Percentiles rank a stretch among this genome's conserved stretches.
Conservation (phyloP, 208 protist genomes). For the Leishmania amazonensis region DNA sequence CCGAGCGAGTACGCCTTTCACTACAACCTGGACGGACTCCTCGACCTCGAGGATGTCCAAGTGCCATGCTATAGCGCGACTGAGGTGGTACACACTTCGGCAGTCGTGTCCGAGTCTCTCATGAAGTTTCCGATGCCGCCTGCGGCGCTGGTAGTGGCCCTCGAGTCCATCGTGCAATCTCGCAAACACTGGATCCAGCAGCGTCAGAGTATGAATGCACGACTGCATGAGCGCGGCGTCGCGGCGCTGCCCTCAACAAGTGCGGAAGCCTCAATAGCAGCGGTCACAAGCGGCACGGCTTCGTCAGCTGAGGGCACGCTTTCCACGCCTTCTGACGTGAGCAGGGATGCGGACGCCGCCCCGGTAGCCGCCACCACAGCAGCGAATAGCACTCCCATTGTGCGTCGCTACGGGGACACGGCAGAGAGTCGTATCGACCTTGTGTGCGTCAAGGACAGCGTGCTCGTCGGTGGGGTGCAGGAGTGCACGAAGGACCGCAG, state of each 20-base stretch:
- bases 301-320: neutral
- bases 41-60: slow-evolving; percentile 57
- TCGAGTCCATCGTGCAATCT: slow-evolving; percentile 69
- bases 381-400: slow-evolving; percentile 9
- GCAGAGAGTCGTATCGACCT: slow-evolving; percentile 66
- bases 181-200: slow-evolving; percentile 39
- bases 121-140: slow-evolving; percentile 58
- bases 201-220: slow-evolving; percentile 19
- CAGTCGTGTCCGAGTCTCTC: slow-evolving; percentile 61
- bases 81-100: slow-evolving; percentile 52
- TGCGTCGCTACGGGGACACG: slow-evolving; percentile 49
- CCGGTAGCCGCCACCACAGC: neutral
- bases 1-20: slow-evolving; percentile 67
- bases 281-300: neutral
- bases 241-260: neutral
- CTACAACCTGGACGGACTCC: slow-evolving; percentile 75
- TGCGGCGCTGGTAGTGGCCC: slow-evolving; percentile 49
- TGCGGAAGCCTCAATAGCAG: neutral
- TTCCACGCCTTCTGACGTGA: slow-evolving; percentile 6
- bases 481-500: slow-evolving; percentile 54
- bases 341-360: neutral
- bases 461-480: slow-evolving; percentile 49
- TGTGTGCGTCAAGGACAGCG: slow-evolving; percentile 45
- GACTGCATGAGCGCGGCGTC: slow-evolving; percentile 20
- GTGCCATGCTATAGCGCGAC: slow-evolving; percentile 86